These are phyloP conservation scores for Austroboletus novae-zelandiae DNA, from an alignment of 1,284 basidiomycete genomes.

Conservation along the genomic window DNA sequence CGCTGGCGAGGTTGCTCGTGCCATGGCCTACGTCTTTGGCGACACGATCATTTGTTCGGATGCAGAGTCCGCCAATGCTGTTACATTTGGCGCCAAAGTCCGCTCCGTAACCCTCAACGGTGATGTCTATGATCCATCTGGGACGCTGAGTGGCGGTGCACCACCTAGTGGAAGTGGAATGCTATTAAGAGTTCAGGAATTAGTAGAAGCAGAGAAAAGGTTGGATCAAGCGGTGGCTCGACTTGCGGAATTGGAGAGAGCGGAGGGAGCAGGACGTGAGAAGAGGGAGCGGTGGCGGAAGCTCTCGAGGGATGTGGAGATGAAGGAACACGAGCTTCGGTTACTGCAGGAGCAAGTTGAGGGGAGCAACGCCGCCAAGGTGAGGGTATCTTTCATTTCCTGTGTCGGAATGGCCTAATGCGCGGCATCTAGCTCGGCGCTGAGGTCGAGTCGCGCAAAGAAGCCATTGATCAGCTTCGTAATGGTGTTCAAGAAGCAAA, in stretches of 20 bases:
- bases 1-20: conserved; percentile 80
- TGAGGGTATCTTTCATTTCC: conserved; percentile 31
- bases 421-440: conserved; percentile 59
- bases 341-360: conserved; percentile 85
- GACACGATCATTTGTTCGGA: conserved; percentile 92
- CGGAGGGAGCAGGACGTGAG: conserved; percentile 36
- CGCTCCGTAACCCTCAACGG: conserved; percentile 93
- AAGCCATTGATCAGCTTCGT: conserved; percentile 67
- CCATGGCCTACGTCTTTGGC: conserved; percentile 94
- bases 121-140: conserved; percentile 96
- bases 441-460: conserved; percentile 77
- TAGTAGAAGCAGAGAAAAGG: conserved; percentile 57
- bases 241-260: conserved; percentile 57
- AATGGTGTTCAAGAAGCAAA: conserved; percentile 65
- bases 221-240: conserved; percentile 53
- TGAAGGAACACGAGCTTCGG: conserved; percentile 85
- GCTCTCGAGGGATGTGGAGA: conserved; percentile 73
- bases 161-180: conserved; percentile 77
- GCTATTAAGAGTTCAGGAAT: conserved; percentile 84
- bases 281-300: conserved; percentile 69
- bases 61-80: conserved; percentile 82
- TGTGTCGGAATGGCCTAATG: not conserved
- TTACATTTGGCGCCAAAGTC: conserved; percentile 78
- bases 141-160: conserved; percentile 91
- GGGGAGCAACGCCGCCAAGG: conserved; percentile 86